These are phyloP conservation scores for Sporodiniella umbellata DNA, from an alignment of 371 early-diverging fungal species.

Conservation along the genomic window DNA sequence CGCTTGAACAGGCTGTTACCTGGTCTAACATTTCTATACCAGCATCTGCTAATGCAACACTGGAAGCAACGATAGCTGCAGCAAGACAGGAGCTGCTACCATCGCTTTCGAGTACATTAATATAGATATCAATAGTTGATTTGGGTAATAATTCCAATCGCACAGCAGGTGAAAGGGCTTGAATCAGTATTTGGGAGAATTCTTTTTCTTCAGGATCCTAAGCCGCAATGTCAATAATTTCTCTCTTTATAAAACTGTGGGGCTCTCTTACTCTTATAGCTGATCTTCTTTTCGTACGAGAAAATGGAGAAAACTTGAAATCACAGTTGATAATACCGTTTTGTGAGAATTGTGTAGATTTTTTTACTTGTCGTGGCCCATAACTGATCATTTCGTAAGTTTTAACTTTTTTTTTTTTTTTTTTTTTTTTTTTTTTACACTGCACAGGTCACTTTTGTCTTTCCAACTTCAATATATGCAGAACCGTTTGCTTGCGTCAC, in stretches of 20 bases:
- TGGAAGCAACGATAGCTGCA: constrained; percentile 85
- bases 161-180: constrained; percentile 86
- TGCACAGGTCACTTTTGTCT: constrained; percentile 85
- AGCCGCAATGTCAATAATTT: not conserved
- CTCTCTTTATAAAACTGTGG: too few relatives aligned
- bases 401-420: not conserved
- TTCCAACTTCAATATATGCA: constrained; percentile 84
- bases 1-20: constrained; percentile 82
- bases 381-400: constrained; percentile 43
- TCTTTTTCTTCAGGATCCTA: constrained; percentile 85
- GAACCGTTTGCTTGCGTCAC: constrained; percentile 88
- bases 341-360: constrained; percentile 53
- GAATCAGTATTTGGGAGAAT: constrained; percentile 66
- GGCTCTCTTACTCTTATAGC: constrained; percentile 47
- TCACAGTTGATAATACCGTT: constrained; percentile 78
- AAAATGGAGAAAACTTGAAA: constrained; percentile 87
- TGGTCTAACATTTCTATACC: constrained; percentile 93
- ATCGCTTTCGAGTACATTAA: constrained; percentile 86
- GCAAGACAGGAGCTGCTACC: constrained; percentile 77
- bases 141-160: constrained; percentile 85
- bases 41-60: constrained; percentile 88
- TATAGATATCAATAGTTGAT: constrained; percentile 82
- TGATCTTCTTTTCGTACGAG: constrained; percentile 68
- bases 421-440: constrained; percentile 60
- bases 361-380: constrained; percentile 69